Percentiles rank a stretch among this genome's conserved stretches.
phyloP scores from a whole-genome alignment of 441 rosid species.

The Croton setiger region DNA sequence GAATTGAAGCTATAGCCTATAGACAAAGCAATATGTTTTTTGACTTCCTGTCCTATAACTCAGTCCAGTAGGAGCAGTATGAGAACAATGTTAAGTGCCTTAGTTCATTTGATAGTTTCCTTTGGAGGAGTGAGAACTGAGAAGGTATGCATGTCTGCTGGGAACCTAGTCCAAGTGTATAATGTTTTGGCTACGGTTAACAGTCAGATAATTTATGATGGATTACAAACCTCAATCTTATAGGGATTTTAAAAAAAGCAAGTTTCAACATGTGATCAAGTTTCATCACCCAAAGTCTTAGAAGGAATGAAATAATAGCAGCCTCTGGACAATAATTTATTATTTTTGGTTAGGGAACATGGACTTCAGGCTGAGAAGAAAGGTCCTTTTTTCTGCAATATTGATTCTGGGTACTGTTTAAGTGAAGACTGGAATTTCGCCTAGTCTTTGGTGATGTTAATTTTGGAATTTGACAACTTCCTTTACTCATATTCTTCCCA shows the following conservation, averaged over 20 bases:
- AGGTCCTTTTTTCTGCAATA: background rate
- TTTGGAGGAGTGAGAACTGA: background rate
- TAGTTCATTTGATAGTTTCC: background rate
- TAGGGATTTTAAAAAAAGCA: background rate
- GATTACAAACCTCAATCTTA: background rate
- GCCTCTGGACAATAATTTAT: background rate
- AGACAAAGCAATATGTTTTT: background rate
- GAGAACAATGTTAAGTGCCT: background rate
- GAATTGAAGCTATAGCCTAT: background rate
- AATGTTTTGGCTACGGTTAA: background rate
- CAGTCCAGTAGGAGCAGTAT: background rate
- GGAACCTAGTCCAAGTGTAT: background rate
- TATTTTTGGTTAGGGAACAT: background rate
- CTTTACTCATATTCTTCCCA: background rate
- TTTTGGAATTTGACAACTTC: background rate
- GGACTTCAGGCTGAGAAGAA: background rate
- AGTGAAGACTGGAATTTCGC: background rate
- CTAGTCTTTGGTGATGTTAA: background rate
- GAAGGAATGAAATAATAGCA: background rate
- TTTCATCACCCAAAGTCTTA: background rate
- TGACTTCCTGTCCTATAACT: background rate
- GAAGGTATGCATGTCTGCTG: background rate
- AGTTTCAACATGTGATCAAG: background rate
- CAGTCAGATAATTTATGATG: background rate
- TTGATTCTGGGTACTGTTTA: background rate